Percentiles rank a stretch among this genome's conserved stretches.
phyloP scores from a whole-genome alignment of 202 grass and related monocot species.

The Bolboschoenoplectus hybrid region DNA sequence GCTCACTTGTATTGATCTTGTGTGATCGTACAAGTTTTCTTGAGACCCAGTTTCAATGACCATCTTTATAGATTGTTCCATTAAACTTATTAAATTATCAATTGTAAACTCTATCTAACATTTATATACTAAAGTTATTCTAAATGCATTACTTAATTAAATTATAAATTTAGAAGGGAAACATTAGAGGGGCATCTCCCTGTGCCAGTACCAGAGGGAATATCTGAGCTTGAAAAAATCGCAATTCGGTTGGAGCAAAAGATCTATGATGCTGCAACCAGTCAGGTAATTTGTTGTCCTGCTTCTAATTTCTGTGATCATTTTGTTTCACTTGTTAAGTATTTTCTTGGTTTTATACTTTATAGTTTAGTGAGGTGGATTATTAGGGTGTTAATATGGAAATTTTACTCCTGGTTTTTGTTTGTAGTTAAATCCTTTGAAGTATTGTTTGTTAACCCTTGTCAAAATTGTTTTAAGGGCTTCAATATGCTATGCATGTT shows the following conservation, averaged over 20 bases:
- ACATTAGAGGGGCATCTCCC: constrained; percentile 71
- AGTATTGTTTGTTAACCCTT: background rate
- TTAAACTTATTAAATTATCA: too few species aligned
- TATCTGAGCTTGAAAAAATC: constrained; percentile 68
- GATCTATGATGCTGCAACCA: constrained; percentile 65
- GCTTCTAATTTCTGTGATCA: background rate
- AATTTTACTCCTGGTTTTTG: background rate
- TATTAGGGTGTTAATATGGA: background rate
- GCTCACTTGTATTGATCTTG: background rate
- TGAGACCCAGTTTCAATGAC: background rate
- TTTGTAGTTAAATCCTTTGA: background rate
- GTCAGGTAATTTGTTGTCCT: constrained; percentile 46
- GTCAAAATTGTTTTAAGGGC: background rate
- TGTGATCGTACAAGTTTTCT: background rate
- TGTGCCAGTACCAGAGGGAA: constrained; percentile 56
- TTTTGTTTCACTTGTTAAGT: constrained; percentile 29
- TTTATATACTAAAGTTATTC: background rate
- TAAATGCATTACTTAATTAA: constrained; percentile 16
- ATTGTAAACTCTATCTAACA: background rate
- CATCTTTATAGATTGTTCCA: background rate
- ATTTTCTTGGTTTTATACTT: background rate
- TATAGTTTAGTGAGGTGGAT: background rate
- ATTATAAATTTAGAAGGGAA: constrained; percentile 57
- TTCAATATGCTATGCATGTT: background rate
- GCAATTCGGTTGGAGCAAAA: constrained; percentile 73